phyloP scores from a whole-genome alignment of 2,329 filamentous ascomycete species.

The Cytospora chrysosperma region DNA sequence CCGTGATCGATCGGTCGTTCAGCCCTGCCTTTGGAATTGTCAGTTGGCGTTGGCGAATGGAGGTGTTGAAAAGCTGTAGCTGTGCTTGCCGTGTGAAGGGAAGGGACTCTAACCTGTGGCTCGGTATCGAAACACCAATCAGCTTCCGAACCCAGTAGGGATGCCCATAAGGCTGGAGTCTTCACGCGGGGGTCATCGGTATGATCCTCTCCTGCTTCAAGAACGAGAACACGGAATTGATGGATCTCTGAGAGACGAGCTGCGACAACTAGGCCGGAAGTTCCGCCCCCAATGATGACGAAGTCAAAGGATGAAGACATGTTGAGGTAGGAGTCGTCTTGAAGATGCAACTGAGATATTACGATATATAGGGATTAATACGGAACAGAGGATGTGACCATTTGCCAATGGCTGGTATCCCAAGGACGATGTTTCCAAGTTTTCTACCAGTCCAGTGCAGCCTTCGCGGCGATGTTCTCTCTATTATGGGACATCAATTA shows the following conservation, averaged over 20 bases:
- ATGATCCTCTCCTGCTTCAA: slow-evolving; percentile 39
- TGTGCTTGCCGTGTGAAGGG: not conserved
- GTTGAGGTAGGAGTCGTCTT: not conserved
- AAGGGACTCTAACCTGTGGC: slow-evolving; percentile 32
- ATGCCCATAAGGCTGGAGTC: slow-evolving; percentile 36
- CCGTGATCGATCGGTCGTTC: not conserved
- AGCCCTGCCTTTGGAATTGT: not conserved
- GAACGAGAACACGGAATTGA: slow-evolving; percentile 37
- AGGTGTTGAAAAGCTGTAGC: not conserved
- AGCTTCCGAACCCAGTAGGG: slow-evolving; percentile 36
- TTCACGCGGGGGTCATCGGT: slow-evolving; percentile 36
- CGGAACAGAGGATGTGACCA: too few species aligned
- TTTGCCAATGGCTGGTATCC: not conserved
- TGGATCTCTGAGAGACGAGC: slow-evolving; percentile 40
- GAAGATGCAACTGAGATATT: not conserved
- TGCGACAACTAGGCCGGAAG: slow-evolving; percentile 46
- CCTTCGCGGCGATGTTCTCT: not conserved
- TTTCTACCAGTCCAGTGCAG: not conserved
- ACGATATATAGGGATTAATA: too few species aligned
- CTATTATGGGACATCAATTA: too few species aligned
- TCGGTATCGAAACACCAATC: slow-evolving; percentile 41
- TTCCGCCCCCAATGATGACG: slow-evolving; percentile 49
- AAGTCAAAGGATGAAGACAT: slow-evolving; percentile 40
- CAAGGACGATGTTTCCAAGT: not conserved
- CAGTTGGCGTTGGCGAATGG: not conserved